These are phyloP conservation scores for Collariella sp. DNA, from an alignment of 495 filamentous ascomycete species.

Conservation along the genomic window DNA sequence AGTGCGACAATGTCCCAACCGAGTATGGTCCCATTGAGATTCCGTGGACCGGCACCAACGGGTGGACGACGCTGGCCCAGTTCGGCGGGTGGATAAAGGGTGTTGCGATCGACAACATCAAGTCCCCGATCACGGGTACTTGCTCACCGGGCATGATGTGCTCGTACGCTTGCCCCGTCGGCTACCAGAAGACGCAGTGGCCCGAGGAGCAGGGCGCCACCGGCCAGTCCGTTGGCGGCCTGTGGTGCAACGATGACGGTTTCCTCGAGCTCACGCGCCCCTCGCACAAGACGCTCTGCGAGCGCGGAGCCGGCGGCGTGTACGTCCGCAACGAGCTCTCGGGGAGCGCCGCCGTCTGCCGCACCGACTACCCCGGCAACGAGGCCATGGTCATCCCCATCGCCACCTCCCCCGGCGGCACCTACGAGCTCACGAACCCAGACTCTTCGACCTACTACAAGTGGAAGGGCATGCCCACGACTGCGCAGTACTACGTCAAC, in stretches of 20 bases:
- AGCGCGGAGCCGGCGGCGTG: constrained; percentile 60
- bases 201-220: constrained; percentile 68
- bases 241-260: constrained; percentile 66
- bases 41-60: constrained; percentile 56
- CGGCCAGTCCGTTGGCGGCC: constrained; percentile 81
- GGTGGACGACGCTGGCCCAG: constrained; percentile 74
- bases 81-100: constrained; percentile 33
- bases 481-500: constrained; percentile 97
- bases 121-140: constrained; percentile 54
- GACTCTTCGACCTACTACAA: constrained; percentile 60
- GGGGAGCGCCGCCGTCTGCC: constrained; percentile 66
- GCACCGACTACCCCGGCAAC: constrained; percentile 90
- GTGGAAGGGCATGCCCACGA: constrained; percentile 66
- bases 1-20: constrained; percentile 68
- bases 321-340: constrained; percentile 63
- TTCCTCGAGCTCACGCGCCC: constrained; percentile 72
- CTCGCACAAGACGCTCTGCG: constrained; percentile 60
- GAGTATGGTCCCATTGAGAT: constrained; percentile 72
- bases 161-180: constrained; percentile 87
- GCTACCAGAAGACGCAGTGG: constrained; percentile 93
- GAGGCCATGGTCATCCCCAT: constrained; percentile 80
- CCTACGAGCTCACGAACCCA: constrained; percentile 62
- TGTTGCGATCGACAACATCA: constrained; percentile 41
- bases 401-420: constrained; percentile 46
- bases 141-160: constrained; percentile 64